Evolutionary conservation across 106 monocot genomes (phyloP).

Genomic region (Amphibolis antarctica): DNA sequence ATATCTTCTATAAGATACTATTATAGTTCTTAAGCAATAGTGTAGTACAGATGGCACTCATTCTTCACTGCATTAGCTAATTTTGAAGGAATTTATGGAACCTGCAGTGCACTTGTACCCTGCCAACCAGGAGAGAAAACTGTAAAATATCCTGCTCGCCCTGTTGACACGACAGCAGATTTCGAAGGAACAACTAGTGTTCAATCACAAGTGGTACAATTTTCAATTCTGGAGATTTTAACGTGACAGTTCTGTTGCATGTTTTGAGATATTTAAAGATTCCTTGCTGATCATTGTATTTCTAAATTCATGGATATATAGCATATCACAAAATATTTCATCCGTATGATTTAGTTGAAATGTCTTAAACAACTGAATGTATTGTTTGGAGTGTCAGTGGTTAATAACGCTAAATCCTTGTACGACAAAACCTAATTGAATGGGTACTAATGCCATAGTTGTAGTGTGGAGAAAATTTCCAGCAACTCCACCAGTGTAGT

Average conservation of each 20-base stretch:
- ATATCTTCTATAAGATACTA: slow-evolving; percentile 2
- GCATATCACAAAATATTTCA: too few species aligned
- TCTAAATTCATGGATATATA: too few species aligned
- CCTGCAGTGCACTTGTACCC: slow-evolving; percentile 61
- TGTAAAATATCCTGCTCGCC: slow-evolving; percentile 76
- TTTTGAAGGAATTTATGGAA: not conserved
- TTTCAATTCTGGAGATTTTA: not conserved
- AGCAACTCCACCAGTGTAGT: too few species aligned
- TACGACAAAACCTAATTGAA: too few species aligned
- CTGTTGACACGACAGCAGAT: slow-evolving; percentile 85
- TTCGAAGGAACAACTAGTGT: slow-evolving; percentile 88
- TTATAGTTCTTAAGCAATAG: not conserved
- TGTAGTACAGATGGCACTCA: not conserved
- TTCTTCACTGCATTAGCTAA: not conserved
- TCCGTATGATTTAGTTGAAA: too few species aligned
- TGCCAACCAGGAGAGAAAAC: slow-evolving; percentile 73
- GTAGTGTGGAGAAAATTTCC: too few species aligned
- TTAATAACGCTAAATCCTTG: too few species aligned
- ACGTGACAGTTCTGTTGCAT: not conserved
- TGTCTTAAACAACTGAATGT: too few species aligned
- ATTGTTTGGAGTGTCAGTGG: too few species aligned
- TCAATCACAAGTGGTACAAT: slow-evolving; percentile 70
- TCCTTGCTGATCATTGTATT: not conserved
- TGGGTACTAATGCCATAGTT: too few species aligned
- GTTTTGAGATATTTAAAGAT: not conserved